These are phyloP conservation scores for Sporobolomyces roseus DNA, from an alignment of 768 basidiomycete species.

Conservation along the genomic window DNA sequence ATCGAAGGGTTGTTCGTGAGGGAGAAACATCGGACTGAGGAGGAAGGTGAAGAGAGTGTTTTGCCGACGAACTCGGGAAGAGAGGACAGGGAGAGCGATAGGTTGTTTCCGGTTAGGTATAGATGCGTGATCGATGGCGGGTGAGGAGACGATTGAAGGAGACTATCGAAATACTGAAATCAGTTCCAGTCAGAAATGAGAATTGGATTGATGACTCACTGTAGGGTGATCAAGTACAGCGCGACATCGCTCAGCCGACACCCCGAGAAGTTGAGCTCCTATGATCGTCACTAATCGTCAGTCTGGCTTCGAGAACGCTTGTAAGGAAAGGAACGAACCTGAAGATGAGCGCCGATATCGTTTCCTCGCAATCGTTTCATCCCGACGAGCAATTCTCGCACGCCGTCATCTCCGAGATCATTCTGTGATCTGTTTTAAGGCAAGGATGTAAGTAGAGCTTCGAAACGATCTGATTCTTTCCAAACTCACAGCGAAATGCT, in stretches of 20 bases:
- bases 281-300: no score
- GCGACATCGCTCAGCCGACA: slow-evolving; percentile 30
- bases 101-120: slow-evolving; percentile 28
- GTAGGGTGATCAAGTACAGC: slow-evolving; percentile 30
- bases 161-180: background rate
- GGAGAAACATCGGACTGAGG: slow-evolving; percentile 29
- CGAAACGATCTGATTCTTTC: no score
- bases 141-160: slow-evolving; percentile 29
- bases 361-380: slow-evolving; percentile 27
- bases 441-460: background rate
- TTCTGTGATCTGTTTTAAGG: slow-evolving; percentile 24
- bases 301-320: no score
- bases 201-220: slow-evolving; percentile 1
- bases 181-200: no score
- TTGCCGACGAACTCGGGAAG: slow-evolving; percentile 31
- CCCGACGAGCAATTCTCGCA: slow-evolving; percentile 27
- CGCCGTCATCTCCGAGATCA: slow-evolving; percentile 24
- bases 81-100: slow-evolving; percentile 25
- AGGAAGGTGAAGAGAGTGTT: slow-evolving; percentile 25
- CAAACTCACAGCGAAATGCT: slow-evolving; percentile 20
- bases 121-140: slow-evolving; percentile 25
- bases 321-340: slow-evolving; percentile 6
- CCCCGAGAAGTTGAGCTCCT: slow-evolving; percentile 31
- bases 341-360: slow-evolving; percentile 18
- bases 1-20: slow-evolving; percentile 30